phyloP scores from a whole-genome alignment of 176 grass and related monocot genomes.

The Rhipidocladum racemiflorum region DNA sequence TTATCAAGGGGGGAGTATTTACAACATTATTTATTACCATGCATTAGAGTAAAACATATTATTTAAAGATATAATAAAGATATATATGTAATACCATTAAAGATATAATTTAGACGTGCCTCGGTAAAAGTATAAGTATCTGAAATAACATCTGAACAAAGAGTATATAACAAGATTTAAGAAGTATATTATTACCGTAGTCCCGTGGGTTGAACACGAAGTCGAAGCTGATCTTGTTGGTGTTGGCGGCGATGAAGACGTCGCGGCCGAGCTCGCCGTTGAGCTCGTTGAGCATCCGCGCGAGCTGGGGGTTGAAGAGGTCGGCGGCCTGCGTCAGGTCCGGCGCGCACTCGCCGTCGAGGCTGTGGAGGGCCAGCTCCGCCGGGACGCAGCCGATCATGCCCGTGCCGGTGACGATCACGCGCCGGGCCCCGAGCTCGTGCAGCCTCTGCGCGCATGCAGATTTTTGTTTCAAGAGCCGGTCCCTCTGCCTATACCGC shows the following conservation, averaged over 20 bases:
- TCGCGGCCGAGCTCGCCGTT: conserved; percentile 52
- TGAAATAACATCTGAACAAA: too few relatives aligned
- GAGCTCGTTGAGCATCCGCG: conserved; percentile 42
- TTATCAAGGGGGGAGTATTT: too few relatives aligned
- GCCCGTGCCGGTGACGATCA: conserved; percentile 95
- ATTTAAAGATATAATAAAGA: too few relatives aligned
- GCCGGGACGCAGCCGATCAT: conserved; percentile 86
- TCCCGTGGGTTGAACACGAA: conserved; percentile 67
- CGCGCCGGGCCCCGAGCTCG: conserved; percentile 59
- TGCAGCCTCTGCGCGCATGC: conserved; percentile 51
- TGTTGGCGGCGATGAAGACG: conserved; percentile 74
- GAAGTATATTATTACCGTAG: conserved; percentile 40
- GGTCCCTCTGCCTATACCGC: not conserved
- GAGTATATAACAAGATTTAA: not conserved
- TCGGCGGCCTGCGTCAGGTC: conserved; percentile 68
- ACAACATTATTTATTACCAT: too few relatives aligned
- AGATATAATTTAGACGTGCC: too few relatives aligned
- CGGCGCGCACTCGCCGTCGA: conserved; percentile 50
- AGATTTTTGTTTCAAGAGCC: not conserved
- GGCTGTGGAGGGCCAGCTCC: conserved; percentile 73
- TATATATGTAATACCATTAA: too few relatives aligned
- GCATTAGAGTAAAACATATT: too few relatives aligned
- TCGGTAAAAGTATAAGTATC: too few relatives aligned
- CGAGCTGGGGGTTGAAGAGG: conserved; percentile 89
- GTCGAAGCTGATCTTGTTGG: conserved; percentile 67